Percentiles rank a stretch among this genome's conserved stretches.
Conservation (phyloP, 2,329 filamentous ascomycete species). For the Coniochaeta sp. region DNA sequence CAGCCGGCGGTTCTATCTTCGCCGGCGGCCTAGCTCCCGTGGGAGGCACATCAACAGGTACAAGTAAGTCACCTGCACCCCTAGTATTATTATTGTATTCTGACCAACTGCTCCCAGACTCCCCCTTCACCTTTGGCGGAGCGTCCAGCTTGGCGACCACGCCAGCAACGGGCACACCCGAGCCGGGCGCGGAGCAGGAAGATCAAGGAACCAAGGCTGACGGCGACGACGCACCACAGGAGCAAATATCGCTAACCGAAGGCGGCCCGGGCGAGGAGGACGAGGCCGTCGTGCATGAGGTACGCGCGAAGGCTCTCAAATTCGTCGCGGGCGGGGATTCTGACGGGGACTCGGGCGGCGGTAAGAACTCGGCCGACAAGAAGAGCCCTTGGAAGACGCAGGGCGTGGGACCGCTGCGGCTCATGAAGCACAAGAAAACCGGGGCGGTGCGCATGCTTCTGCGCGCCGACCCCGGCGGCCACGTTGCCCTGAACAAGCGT, state of each 20-base stretch:
- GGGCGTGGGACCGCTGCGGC: slow-evolving; percentile 63
- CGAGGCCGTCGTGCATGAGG: slow-evolving; percentile 63
- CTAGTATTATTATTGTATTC: slow-evolving; percentile 8
- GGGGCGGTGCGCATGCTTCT: slow-evolving; percentile 61
- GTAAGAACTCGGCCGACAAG: slow-evolving; percentile 21
- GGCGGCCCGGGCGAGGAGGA: slow-evolving; percentile 64
- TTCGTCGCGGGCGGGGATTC: slow-evolving; percentile 39
- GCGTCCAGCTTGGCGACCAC: slow-evolving; percentile 56
- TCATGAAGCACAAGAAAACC: slow-evolving; percentile 68
- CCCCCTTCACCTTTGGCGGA: slow-evolving; percentile 49
- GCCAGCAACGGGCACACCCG: slow-evolving; percentile 51
- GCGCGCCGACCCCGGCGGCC: slow-evolving; percentile 68
- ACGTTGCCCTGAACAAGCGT: slow-evolving; percentile 64
- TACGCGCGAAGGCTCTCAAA: slow-evolving; percentile 63
- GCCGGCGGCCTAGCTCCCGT: slow-evolving; percentile 22
- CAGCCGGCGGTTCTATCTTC: slow-evolving; percentile 22
- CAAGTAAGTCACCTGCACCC: slow-evolving; percentile 30
- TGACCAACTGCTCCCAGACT: slow-evolving; percentile 33
- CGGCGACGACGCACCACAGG: slow-evolving; percentile 53
- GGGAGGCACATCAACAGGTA: slow-evolving; percentile 31
- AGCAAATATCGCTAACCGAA: slow-evolving; percentile 58
- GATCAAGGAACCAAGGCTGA: slow-evolving; percentile 37
- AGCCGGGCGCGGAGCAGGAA: slow-evolving; percentile 42
- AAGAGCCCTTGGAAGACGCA: slow-evolving; percentile 59
- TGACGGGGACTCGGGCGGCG: slow-evolving; percentile 35